Evolutionary conservation across 371 early-diverging fungal species (phyloP), one percentile per base, ranked within the genome.

Genomic region (Mucor mucedo): DNA sequence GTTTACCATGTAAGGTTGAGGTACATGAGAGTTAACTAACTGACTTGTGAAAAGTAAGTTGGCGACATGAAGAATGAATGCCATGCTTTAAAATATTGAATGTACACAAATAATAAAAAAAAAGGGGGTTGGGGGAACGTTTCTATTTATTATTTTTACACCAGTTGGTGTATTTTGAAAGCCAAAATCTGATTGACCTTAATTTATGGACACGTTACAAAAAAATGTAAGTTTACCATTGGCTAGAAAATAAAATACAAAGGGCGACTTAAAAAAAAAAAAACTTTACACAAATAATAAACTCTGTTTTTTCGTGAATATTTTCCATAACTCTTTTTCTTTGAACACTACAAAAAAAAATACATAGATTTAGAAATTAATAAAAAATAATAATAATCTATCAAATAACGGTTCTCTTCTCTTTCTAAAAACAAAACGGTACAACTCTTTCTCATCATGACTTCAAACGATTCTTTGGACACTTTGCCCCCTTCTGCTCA

Each of bases 1-100:
- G 44, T 28, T 35, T 74, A 88, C 88, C 89, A 88, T 87, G 77
- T 88, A 88, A 8, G 89, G 82, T 2, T 73, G 65, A 44, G 84
- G 76, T 2, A 84, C 82, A 52, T 63, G 58, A 4, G 28, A 14
- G 54, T 86, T 74, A 7, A 84, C 63, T 16, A 60, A 14, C 52
- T 29, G 10, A 21, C 55, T 38, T 40, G 55, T 55, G 2, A 28
- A 28, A 3, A 55, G n/a, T 21, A 62, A 27, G 30, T 55, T 55
- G 5, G 29, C 16, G 4, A 62, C 38, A 62, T 62, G 62, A 3
- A 58, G 5, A 30, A 50, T 9, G 21, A 50, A 11, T 14, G 50
- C 50, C 50, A 50, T 50, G 28, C 9, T 6, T 21, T 21, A 21
- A 21, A 21, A 21, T 21, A 21, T 35, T 27, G 35, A 35, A 35